Evolutionary conservation across 768 basidiomycete genomes (phyloP), one percentile per base, ranked within the genome.

Genomic region (Boletellus sp.): DNA sequence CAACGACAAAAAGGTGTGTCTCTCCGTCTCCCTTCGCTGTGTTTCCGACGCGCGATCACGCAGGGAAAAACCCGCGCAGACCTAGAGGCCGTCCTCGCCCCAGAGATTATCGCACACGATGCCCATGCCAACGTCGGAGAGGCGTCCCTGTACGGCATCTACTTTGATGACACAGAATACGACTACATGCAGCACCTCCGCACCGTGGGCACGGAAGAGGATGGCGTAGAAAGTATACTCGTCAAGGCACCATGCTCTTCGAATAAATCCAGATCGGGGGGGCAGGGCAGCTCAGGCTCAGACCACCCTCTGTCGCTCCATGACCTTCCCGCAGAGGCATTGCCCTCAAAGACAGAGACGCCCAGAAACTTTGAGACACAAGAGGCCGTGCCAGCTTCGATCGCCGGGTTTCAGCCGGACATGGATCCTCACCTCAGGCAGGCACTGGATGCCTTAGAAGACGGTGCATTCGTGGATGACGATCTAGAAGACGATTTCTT

Each of bases 131-230:
- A 85, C 53, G 75, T 87, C 43, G 96, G 95, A 49, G 90, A 98
- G 72, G 96, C 96, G 0, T 74, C 87, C 6, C 65, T 82, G 9
- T 94, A 97, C 67, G 96, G 94, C 4, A 72, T 99, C 63, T 91
- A 91, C 71, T 98, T 82, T 70, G 94, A 98, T 71, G 94, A 99
- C 64, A 87, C 90, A 6, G 80, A 93, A 51, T 99, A 99, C 73
- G 90, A 99, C 70, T 99, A 99, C 74, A 93, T 97, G 90, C 87
- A 94, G 67, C 96, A 99, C 70, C 80, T 99, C 38, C 85, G 91
- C 12, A 59, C 79, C 2, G 81, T 90, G 43, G 91, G 90, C 4
- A 61, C 79, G 12, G 79, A 85, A 50, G 89, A 90, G 63, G 89
- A 85, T 38, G 88, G 89, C 11, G 82, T 88, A 8, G 91, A 93